Evolutionary conservation across 768 basidiomycete species (phyloP), one percentile per base, ranked within the genome.

Genomic region (Rhodotorula paludigena): DNA sequence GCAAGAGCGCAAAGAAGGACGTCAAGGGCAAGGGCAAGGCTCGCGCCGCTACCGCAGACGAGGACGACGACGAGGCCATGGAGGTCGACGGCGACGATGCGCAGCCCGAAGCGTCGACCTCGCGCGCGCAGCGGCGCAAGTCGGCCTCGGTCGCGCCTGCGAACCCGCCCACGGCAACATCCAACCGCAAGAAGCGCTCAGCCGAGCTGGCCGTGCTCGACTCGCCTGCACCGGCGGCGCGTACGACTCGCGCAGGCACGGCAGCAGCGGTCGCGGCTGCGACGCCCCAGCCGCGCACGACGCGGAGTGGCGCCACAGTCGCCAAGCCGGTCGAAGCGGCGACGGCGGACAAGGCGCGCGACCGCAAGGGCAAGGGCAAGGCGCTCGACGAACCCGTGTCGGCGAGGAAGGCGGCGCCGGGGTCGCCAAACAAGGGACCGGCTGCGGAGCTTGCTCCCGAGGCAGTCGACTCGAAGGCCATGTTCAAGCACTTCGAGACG

Each of bases 401-500:
- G 18, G 30, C 6, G 18, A 30, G 35, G 33, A 15, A 33, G 21
- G 48, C 59, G 59, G 28, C 11, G 59, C 18, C 16, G 30, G 3
- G 10, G n/a, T 21, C 59, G 28, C 47, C n/a, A 44, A 30, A 8
- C 28, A 51, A 12, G 38, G 8, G 23, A 30, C 35, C 4, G 44
- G 32, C 25, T 32, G 42, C 28, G 44, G 14, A 23, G n/a, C 38
- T 49, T 12, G 30, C 5, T n/a, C 33, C n/a, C 14, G 36, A 56
- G 14, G 56, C 44, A 9, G 23, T 67, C 36, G 41, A 30, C 33
- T 15, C 32, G 33, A 44, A 35, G n/a, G 56, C 44, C 10, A 12
- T 20, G 3, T 67, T 67, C 48, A 61, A 44, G 60, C 42, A 44
- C 28, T 67, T 67, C 30, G 66, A 67, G 41, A 32, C 60, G 0